A percentile compares a stretch with the other conserved stretches of the same genome.
Evolutionary conservation across 208 protist genomes (phyloP).

Genomic region (Acanthamoeba royreba): DNA sequence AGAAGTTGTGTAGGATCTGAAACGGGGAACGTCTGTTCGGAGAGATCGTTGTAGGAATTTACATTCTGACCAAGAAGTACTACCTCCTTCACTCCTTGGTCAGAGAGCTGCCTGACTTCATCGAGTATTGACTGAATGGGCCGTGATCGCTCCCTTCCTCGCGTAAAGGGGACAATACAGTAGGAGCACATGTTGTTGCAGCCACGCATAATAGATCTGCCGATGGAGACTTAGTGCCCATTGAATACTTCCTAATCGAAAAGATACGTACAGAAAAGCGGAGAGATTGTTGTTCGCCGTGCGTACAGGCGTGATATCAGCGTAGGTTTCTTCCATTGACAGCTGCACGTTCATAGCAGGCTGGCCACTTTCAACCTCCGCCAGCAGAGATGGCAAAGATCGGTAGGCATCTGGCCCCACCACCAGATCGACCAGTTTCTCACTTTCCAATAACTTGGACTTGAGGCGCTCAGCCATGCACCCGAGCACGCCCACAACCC

Average conservation of each 20-base stretch:
- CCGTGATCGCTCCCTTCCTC: conserved; percentile 77
- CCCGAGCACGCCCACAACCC: conserved; percentile 66
- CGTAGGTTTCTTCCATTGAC: conserved; percentile 85
- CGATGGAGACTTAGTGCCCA: not conserved
- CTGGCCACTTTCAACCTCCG: conserved; percentile 26
- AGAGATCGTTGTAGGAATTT: conserved; percentile 78
- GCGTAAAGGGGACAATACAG: conserved; percentile 88
- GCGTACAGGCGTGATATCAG: conserved; percentile 77
- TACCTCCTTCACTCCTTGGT: conserved; percentile 17
- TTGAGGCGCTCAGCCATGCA: conserved; percentile 89
- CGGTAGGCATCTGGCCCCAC: conserved; percentile 84
- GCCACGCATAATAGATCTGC: conserved; percentile 81
- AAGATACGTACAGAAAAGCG: conserved; percentile 44
- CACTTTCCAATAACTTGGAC: conserved; percentile 75
- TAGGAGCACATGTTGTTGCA: conserved; percentile 90
- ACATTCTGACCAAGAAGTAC: conserved; percentile 88
- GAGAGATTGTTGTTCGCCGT: conserved; percentile 40
- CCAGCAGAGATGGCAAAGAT: conserved; percentile 79
- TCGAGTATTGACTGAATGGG: conserved; percentile 63
- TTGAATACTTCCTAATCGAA: not conserved
- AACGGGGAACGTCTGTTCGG: not conserved
- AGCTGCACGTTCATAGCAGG: conserved; percentile 79
- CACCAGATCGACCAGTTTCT: conserved; percentile 80
- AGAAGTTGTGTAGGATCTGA: not conserved
- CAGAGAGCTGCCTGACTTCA: conserved; percentile 65